Conservation (phyloP, 2,329 filamentous ascomycete species). For the Fusarium sublunatum region DNA sequence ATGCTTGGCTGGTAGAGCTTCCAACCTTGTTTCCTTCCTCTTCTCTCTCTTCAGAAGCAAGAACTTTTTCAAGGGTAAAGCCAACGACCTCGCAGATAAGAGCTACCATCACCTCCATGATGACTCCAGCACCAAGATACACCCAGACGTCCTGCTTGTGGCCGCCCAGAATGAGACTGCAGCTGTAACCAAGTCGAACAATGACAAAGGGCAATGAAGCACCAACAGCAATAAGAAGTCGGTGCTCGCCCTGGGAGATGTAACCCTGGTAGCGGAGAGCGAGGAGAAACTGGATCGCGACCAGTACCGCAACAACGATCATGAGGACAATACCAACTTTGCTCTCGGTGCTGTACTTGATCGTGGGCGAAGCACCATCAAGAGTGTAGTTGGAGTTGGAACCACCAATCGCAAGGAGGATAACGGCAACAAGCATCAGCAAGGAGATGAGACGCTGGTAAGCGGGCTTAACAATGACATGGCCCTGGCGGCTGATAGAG, state of each 20-base stretch:
- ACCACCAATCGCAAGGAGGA: conserved; percentile 50
- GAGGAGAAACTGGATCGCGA: conserved; percentile 55
- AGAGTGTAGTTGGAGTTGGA: conserved; percentile 43
- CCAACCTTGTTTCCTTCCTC: conserved; percentile 11
- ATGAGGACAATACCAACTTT: conserved; percentile 47
- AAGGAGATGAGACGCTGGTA: conserved; percentile 53
- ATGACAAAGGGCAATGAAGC: conserved; percentile 50
- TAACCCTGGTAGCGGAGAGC: conserved; percentile 53
- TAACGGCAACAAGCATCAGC: conserved; percentile 56
- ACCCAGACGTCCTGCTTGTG: conserved; percentile 46
- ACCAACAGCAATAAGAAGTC: conserved; percentile 60
- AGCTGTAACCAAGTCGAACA: conserved; percentile 50
- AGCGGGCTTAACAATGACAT: conserved; percentile 45
- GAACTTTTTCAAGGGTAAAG: conserved; percentile 45
- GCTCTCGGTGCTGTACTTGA: conserved; percentile 46
- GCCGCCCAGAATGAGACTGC: conserved; percentile 45
- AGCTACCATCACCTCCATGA: conserved; percentile 51
- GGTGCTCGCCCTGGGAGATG: conserved; percentile 63
- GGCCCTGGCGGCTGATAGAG: conserved; percentile 57
- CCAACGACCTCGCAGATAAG: conserved; percentile 48
- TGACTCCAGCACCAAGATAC: conserved; percentile 48
- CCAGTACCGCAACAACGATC: conserved; percentile 54
- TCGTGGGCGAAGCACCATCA: conserved; percentile 35
- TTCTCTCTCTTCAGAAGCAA: conserved; percentile 18
- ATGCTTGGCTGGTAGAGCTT: conserved; percentile 2